phyloP scores from a whole-genome alignment of 495 filamentous ascomycete species.

The Annulohypoxylon maeteangense region DNA sequence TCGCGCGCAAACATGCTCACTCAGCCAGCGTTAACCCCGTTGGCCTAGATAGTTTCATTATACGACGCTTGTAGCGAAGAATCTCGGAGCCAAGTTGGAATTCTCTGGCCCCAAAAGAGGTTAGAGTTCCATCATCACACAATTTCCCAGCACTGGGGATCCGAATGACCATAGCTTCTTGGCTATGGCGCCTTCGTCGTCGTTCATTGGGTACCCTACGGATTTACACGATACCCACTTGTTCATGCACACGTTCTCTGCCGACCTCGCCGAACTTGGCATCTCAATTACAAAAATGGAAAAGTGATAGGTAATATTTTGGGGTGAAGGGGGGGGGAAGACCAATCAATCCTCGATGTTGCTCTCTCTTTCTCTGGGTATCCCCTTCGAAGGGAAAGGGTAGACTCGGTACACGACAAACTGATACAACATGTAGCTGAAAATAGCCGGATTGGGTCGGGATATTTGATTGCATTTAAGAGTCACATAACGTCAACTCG shows the following conservation, averaged over 20 bases:
- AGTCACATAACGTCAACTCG: conserved; percentile 31
- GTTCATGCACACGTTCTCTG: conserved; percentile 44
- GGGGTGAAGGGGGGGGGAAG: background rate
- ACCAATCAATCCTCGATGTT: conserved; percentile 29
- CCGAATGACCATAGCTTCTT: conserved; percentile 35
- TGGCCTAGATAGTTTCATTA: conserved; percentile 27
- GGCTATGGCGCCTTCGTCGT: conserved; percentile 33
- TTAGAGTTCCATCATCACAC: conserved; percentile 30
- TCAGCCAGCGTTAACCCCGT: conserved; percentile 20
- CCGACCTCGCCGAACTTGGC: conserved; percentile 41
- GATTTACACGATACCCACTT: conserved; percentile 21
- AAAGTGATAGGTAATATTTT: conserved; percentile 37
- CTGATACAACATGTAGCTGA: conserved; percentile 25
- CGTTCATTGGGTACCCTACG: conserved; percentile 39
- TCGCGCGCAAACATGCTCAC: conserved; percentile 22
- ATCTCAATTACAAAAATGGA: conserved; percentile 45
- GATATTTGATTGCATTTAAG: conserved; percentile 34
- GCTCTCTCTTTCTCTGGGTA: conserved; percentile 9
- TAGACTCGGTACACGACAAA: conserved; percentile 33
- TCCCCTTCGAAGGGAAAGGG: conserved; percentile 15
- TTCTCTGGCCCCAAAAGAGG: conserved; percentile 23
- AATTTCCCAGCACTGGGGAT: conserved; percentile 44
- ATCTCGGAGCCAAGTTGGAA: conserved; percentile 23
- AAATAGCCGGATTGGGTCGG: conserved; percentile 42
- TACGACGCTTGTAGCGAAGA: conserved; percentile 20